Percentiles rank a stretch among this genome's conserved stretches.
Conservation (phyloP, 495 filamentous ascomycete species). For the Glarea lozoyensis region DNA sequence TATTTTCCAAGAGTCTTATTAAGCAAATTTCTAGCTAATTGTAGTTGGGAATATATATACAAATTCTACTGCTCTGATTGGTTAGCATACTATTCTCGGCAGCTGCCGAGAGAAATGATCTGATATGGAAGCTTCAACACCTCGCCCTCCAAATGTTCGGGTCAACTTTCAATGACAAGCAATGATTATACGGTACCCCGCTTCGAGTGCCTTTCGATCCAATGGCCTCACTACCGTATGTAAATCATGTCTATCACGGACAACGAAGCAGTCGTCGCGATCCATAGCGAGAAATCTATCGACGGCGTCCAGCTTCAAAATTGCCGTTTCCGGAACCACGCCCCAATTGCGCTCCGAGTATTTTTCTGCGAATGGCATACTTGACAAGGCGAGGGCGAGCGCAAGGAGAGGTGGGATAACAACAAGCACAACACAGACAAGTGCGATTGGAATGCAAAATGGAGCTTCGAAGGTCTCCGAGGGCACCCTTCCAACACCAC, state of each 20-base stretch:
- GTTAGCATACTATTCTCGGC: neutral
- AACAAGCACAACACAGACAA: constrained; percentile 4
- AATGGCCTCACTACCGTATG: constrained; percentile 17
- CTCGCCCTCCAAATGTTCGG: constrained; percentile 6
- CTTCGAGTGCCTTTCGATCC: constrained; percentile 12
- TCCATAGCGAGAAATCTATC: constrained; percentile 14
- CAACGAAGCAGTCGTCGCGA: constrained; percentile 1
- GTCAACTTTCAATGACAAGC: constrained; percentile 7
- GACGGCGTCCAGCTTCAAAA: constrained; percentile 7
- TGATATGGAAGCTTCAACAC: constrained; percentile 6
- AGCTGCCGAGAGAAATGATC: neutral
- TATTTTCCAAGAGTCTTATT: too few relatives aligned
- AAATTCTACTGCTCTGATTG: neutral
- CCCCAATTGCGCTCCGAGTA: constrained; percentile 14
- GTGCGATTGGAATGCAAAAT: constrained; percentile 9
- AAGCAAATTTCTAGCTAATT: too few relatives aligned
- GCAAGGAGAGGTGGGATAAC: constrained; percentile 12
- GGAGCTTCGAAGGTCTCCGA: constrained; percentile 12
- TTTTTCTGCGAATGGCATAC: constrained; percentile 18
- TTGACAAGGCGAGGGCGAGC: constrained; percentile 11
- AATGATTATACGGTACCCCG: constrained; percentile 22
- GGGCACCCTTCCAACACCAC: constrained; percentile 5
- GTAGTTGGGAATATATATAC: too few relatives aligned
- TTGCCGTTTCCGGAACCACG: constrained; percentile 3
- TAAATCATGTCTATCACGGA: constrained; percentile 13